Base-by-base conservation (phyloP, 139 green algal species). In the Cymbomonas tetramitiformis region DNA sequence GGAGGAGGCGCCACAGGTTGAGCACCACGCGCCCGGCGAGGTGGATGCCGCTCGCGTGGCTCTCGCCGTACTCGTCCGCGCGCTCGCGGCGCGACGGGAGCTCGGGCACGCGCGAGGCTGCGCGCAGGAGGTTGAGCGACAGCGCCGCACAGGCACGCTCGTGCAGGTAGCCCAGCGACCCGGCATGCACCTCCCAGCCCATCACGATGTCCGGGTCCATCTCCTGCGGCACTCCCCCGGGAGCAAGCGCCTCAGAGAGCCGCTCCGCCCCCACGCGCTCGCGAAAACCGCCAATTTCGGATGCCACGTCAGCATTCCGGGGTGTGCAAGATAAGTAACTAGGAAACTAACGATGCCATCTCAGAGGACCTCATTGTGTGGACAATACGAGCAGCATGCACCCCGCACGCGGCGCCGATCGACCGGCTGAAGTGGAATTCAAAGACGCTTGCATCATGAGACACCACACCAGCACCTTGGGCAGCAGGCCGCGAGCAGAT, bases 151-250 rank as follows among this genome's bases (percentile, higher is more conserved):
- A n/a, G 15, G 74, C 73, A 0, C 85, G 61, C 41, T 96, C 88
- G 6, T 59, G 62, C 40, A 96, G 68, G 54, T 87, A 96, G 2
- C 91, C 91, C 43, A 97, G 58, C 2, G 70, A 85, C 18, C 33
- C 70, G 15, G 72, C 71, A 66, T 93, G 85, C 5, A 96, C 61
- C 46, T 98, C 90, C 53, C 74, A 96, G 1, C 86, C 86, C 30
- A 94, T 34, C 2, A 97, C 10, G 18, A 96, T 78, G 69, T 98
- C 91, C 5, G 91, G 83, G 70, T 98, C 91, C 39, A 88, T 61
- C 7, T 56, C 52, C 4, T 39, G 64, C 36, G 94, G 51, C 0
- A 72, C 60, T 1, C 65, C 2, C 58, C 75, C 1, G 79, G 50
- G 33, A 96, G 62, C 52, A 96, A 64, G 24, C 4, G 9, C 5